phyloP scores from a whole-genome alignment of 495 filamentous ascomycete genomes.

The Xylaria bambusicola region DNA sequence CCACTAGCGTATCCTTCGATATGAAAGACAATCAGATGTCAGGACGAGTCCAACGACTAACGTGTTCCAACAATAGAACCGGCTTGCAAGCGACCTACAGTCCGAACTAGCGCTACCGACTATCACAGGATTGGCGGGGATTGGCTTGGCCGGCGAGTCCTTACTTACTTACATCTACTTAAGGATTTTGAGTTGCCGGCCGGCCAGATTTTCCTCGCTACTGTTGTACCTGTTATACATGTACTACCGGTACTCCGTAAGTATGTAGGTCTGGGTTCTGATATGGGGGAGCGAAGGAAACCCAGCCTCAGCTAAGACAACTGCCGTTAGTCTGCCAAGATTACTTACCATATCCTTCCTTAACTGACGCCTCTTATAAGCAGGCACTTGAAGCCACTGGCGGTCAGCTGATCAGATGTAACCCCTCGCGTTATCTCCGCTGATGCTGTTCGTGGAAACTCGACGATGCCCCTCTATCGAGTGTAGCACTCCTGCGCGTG shows the following conservation, averaged over 20 bases:
- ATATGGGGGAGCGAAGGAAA: background rate
- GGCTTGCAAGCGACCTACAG: no score
- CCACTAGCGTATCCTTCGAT: background rate
- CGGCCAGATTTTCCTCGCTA: background rate
- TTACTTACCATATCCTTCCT: background rate
- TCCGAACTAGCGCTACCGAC: background rate
- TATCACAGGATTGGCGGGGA: background rate
- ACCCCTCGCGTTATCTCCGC: no score
- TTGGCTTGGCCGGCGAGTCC: no score
- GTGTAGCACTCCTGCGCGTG: no score
- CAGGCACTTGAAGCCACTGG: background rate
- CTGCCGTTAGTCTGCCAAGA: background rate
- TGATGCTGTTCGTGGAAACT: no score
- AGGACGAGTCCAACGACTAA: background rate
- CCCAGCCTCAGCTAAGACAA: background rate
- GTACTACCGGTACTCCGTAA: no score
- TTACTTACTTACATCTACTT: background rate
- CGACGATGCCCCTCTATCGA: no score
- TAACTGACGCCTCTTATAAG: background rate
- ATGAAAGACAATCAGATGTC: no score
- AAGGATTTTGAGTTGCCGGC: slow-evolving; percentile 9
- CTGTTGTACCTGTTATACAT: no score
- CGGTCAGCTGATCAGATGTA: slow-evolving; percentile 10
- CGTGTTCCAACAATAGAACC: slow-evolving; percentile 4
- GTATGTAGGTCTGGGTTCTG: no score